Percentiles rank a stretch among this genome's conserved stretches.
Evolutionary conservation across 768 basidiomycete genomes (phyloP).

Genomic region (Russula sp.): DNA sequence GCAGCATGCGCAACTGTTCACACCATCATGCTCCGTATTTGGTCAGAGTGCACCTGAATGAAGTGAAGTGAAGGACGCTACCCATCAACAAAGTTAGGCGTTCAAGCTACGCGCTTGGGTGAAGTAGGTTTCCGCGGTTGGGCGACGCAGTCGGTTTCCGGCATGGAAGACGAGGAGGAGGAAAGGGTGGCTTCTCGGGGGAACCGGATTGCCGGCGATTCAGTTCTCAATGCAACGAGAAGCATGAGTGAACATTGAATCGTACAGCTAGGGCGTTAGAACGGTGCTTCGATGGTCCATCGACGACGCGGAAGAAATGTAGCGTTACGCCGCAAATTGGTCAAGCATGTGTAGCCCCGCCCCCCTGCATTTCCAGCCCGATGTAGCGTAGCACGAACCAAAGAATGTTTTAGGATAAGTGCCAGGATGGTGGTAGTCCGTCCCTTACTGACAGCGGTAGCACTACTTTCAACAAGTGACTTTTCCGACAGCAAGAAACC

Average conservation of each 20-base stretch:
- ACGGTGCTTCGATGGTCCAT: not conserved
- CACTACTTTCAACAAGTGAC: not conserved
- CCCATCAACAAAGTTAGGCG: not conserved
- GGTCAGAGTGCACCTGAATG: constrained; percentile 32
- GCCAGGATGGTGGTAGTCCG: too few relatives aligned
- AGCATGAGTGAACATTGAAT: not conserved
- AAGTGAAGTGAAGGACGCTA: not conserved
- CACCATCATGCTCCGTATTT: constrained; percentile 30
- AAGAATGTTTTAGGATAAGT: not conserved
- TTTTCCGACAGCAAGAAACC: not conserved
- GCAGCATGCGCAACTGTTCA: constrained; percentile 31
- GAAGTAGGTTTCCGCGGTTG: not conserved
- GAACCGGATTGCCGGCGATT: not conserved
- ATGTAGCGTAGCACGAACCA: not conserved
- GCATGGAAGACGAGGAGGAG: not conserved
- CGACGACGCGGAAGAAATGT: not conserved
- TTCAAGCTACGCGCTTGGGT: not conserved
- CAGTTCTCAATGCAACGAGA: not conserved
- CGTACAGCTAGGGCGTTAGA: not conserved
- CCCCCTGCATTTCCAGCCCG: not conserved
- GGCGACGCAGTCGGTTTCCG: not conserved
- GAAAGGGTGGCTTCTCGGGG: not conserved
- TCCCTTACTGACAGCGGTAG: too few relatives aligned
- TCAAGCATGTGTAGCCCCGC: not conserved
- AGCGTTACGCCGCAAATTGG: not conserved